Evolutionary conservation across 768 basidiomycete species (phyloP), one percentile per base, ranked within the genome.

Genomic region (Suillus plorans): DNA sequence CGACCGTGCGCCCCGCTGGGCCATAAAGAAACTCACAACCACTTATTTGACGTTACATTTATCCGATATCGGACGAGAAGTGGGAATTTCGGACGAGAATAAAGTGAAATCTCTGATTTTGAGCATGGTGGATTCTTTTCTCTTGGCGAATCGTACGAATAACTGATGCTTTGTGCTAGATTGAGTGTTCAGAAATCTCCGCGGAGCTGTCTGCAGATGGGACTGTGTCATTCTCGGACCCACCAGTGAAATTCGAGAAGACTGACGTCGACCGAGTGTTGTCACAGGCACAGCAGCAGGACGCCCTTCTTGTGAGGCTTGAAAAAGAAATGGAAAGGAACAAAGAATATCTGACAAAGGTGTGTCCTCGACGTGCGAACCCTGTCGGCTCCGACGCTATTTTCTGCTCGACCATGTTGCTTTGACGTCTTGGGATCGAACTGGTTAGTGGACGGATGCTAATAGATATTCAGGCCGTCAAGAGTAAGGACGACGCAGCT

Each of bases 21-120:
- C 86, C 57, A 85, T 95, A 69, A 88, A 86, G 76, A 90, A 87
- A 72, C 85, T 95, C 63, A 95, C 90, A 0, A 85, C 85, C 60
- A 94, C 94, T 2, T 97, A 94, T 70, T 81, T 94, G 47, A 92
- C 91, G 0, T 85, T 94, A 18, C 84, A 88, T 42, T 77, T 95
- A 9, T 76, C 82, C 0, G 91, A 95, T 67, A 92, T 96, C 59
- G 89, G 84, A 3, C 81, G 80, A 18, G 70, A 74, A 3, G 68
- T 82, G 36, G 80, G 76, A 3, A 74, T 80, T 22, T 79, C 83
- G 5, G 81, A 70, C 28, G 81, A 84, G 58, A 85, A 82, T 16
- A 84, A 86, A 53, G 86, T 88, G 13, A 80, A 86, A 36, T 78
- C 78, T 4, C 71, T 92, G 57, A 76, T 95, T 22, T 72, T 92